Conservation (phyloP, 768 basidiomycete genomes). For the Cystobasidium ongulense region DNA sequence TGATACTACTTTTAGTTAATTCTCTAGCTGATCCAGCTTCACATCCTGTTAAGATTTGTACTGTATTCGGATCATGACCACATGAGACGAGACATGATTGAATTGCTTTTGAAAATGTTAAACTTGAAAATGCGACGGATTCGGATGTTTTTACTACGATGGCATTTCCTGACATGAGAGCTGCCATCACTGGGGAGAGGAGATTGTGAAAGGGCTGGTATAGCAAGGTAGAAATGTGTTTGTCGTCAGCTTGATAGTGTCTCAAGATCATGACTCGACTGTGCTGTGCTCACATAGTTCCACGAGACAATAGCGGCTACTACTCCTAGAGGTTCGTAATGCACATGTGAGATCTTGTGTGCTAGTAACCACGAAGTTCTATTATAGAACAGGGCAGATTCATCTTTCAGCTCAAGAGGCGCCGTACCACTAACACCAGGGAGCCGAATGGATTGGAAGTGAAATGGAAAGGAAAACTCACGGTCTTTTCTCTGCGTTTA, state of each 20-base stretch:
- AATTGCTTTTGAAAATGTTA: slow-evolving; percentile 64
- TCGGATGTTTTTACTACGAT: slow-evolving; percentile 88
- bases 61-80: slow-evolving; percentile 71
- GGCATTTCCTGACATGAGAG: slow-evolving; percentile 81
- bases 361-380: slow-evolving; percentile 53
- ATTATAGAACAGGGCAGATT: slow-evolving; percentile 46
- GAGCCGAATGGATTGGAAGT: no score
- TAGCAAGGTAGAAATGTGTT: slow-evolving; percentile 4
- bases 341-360: slow-evolving; percentile 47
- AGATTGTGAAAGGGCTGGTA: slow-evolving; percentile 79
- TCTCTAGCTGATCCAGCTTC: slow-evolving; percentile 53
- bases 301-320: slow-evolving; percentile 89
- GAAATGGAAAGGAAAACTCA: slow-evolving; percentile 57
- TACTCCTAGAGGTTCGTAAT: slow-evolving; percentile 83
- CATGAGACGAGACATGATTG: slow-evolving; percentile 66
- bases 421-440: no score
- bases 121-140: slow-evolving; percentile 76
- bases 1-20: slow-evolving; percentile 63
- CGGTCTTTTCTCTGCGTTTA: slow-evolving; percentile 64
- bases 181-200: slow-evolving; percentile 84
- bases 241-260: not conserved
- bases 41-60: slow-evolving; percentile 55
- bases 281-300: slow-evolving; percentile 47
- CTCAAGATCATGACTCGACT: not conserved
- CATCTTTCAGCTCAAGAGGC: no score